Base-by-base conservation (phyloP, 495 filamentous ascomycete species). In the Xylaria grammica region DNA sequence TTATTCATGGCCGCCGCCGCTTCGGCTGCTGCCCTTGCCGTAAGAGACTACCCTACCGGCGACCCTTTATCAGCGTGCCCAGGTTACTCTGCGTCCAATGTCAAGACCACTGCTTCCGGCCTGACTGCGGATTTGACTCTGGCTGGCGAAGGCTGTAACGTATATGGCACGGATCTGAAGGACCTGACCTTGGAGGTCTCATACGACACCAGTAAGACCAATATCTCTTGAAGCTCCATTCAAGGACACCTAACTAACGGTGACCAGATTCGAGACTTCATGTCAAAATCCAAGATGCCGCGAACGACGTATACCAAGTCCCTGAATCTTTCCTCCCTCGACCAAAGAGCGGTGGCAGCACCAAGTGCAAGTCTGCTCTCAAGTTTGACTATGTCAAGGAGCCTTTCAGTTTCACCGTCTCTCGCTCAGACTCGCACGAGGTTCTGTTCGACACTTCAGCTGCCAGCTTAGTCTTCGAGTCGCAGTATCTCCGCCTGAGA, bases 391-490 rank as follows among this genome's bases (percentile, higher is more conserved):
- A 88, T 67, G 78, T 80, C 38, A 77, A 84, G 54, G 84, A 82
- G 36, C 91, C 92, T 2, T 96, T 97, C 77, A 87, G 86, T 19
- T 96, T 96, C 75, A 81, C 82, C 9, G 86, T 97, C n/a, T 77
- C 79, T 3, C 87, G 90, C 29, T 78, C 77, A 61, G 81, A 74
- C 71, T 84, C 78, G 27, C 81, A 84, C 1, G 90, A 96, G 69
- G 85, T 89, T n/a, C 78, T 97, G 6, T 96, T 97, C 67, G 88
- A 94, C 67, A 90, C 90, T 5, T 87, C 88, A 3, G 89, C 82
- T 0, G 86, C 86, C 4, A 78, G 79, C 36, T 79, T 96, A 38
- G 76, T 96, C 34, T 97, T 94, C 70, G 88, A 97, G 75, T 86
- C 83, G 13, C 90, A 93, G 74, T 94, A 92, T 66, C 72, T 93